Evolutionary conservation across 164 flowering plant genomes (phyloP), one percentile per base, ranked within the genome.

Genomic region (Cinnamomum chago): DNA sequence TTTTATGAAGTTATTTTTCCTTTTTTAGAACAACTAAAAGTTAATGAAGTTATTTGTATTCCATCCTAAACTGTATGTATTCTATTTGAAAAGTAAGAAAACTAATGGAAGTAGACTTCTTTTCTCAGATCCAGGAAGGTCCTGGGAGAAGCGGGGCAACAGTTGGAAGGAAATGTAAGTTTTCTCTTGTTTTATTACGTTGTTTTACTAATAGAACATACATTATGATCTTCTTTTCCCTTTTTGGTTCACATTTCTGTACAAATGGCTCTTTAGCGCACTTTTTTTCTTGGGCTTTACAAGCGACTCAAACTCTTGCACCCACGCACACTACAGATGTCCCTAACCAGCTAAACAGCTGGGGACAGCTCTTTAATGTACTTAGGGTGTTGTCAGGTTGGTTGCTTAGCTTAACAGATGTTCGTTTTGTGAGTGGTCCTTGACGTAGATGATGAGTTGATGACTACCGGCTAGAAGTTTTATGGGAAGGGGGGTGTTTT

Each of bases 101-200:
- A 24, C 33, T 24, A 11, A 18, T 66, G 40, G 10, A 17, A 9
- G 65, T 64, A 30, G 65, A 64, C 62, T 50, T 27, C 55, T 73
- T 13, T 65, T 73, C 25, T 20, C 14, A 40, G 40, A 69, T 65
- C 33, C 9, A 78, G 74, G 76, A 40, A 40, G 62, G 17, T 73
- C 35, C 18, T 24, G 22, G 51, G 51, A 58, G 73, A n/a, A 65
- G 71, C 35, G 67, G 74, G 15, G 47, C 74, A 18, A 74, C 73
- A 58, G 66, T 58, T 50, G 77, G 74, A 40, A 78, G 25, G 71
- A 78, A 73, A 70, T 35, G 80, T 74, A 65, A 70, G 67, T 70
- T 62, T 33, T 65, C 67, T 12, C 40, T 65, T 20, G 65, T 51
- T 50, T 22, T 30, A 24, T n/a, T 58, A n/a, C 5, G 18, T 58